A percentile compares a stretch with the other conserved stretches of the same genome.
These are phyloP conservation scores for Alloascoidea africana DNA, from an alignment of 805 yeast genomes.

Conservation along the genomic window DNA sequence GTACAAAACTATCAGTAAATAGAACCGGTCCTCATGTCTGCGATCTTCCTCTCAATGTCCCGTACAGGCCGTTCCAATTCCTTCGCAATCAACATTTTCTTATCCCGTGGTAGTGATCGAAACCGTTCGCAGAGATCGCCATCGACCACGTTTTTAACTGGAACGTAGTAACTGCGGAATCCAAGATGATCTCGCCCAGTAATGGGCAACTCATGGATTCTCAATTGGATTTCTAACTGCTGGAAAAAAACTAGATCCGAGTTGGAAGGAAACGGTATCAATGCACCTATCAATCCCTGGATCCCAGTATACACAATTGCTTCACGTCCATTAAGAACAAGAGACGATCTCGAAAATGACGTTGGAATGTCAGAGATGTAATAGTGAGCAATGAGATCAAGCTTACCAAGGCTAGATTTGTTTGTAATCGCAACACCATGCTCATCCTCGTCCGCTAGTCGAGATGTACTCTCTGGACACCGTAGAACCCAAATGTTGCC, in stretches of 20 bases:
- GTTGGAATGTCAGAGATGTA: constrained; percentile 60
- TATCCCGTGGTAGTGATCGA: constrained; percentile 12
- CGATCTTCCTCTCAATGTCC: constrained; percentile 15
- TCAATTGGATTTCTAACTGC: constrained; percentile 31
- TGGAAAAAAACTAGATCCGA: constrained; percentile 46
- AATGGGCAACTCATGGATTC: constrained; percentile 18
- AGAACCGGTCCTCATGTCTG: constrained; percentile 15
- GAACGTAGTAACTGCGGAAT: constrained; percentile 72
- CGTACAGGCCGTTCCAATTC: constrained; percentile 16
- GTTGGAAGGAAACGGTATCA: constrained; percentile 50
- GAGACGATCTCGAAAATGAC: constrained; percentile 34
- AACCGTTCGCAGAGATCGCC: constrained; percentile 74
- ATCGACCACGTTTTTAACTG: constrained; percentile 62
- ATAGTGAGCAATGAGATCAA: constrained; percentile 39
- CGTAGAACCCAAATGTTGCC: constrained; percentile 67
- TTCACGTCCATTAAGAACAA: constrained; percentile 51
- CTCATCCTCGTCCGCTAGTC: constrained; percentile 33
- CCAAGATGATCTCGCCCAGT: constrained; percentile 53
- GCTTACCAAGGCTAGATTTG: constrained; percentile 22
- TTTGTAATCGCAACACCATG: constrained; percentile 23
- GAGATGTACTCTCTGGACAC: constrained; percentile 32
- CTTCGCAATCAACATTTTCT: constrained; percentile 14
- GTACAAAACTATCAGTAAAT: constrained; percentile 9
- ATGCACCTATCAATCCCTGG: constrained; percentile 66
- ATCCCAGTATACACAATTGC: constrained; percentile 58